phyloP scores from a whole-genome alignment of 2,329 filamentous ascomycete species.

The Arthrobotrys megalospora region DNA sequence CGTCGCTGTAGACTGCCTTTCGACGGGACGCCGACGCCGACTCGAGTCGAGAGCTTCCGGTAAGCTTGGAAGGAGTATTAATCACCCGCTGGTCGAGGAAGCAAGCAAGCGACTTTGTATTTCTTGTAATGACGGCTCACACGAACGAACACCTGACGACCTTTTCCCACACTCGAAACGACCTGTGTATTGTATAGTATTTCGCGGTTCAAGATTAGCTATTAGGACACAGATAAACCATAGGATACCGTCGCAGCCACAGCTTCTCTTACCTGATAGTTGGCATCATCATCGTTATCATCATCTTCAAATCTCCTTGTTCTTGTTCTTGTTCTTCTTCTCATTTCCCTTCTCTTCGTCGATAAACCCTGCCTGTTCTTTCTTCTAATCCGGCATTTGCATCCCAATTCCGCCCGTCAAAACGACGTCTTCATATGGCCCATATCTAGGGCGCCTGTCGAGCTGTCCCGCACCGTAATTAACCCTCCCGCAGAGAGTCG shows the following conservation, averaged over 20 bases:
- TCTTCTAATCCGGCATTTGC: constrained; percentile 29
- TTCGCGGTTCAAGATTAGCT: constrained; percentile 4
- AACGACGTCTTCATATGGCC: constrained; percentile 27
- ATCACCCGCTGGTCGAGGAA: constrained; percentile 57
- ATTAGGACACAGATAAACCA: constrained; percentile 31
- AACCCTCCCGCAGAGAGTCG: constrained; percentile 8
- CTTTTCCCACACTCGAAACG: constrained; percentile 1
- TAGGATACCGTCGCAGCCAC: constrained; percentile 15
- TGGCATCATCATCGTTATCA: background rate
- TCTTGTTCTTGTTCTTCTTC: background rate
- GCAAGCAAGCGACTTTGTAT: constrained; percentile 20
- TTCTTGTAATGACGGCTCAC: constrained; percentile 26
- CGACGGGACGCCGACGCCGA: constrained; percentile 35
- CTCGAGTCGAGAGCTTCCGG: constrained; percentile 48
- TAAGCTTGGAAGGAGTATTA: constrained; percentile 47
- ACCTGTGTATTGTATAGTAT: constrained; percentile 29
- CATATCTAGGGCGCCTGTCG: constrained; percentile 26
- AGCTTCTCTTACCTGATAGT: constrained; percentile 18
- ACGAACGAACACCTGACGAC: constrained; percentile 36
- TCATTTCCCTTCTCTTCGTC: background rate
- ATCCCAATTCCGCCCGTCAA: constrained; percentile 24
- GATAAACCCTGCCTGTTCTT: constrained; percentile 14
- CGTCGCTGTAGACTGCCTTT: constrained; percentile 38
- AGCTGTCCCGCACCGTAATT: constrained; percentile 25
- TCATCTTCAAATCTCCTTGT: background rate